Evolutionary conservation across 2,329 filamentous ascomycete genomes (phyloP).

Genomic region (Apiospora marii): DNA sequence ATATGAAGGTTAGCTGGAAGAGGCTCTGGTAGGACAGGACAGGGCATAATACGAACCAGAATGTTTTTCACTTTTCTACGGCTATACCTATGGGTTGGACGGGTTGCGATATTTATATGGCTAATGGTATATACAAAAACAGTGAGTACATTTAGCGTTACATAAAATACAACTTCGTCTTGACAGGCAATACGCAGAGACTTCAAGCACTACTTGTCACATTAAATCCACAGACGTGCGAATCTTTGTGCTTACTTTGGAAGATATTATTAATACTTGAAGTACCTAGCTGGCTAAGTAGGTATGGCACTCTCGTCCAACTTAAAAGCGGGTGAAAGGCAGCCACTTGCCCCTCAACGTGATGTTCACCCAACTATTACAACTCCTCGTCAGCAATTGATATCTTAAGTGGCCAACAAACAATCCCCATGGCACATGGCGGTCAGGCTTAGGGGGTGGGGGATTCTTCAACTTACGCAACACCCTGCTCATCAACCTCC

Average conservation of each 20-base stretch:
- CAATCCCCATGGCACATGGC: neutral
- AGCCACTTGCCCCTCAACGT: slow-evolving; percentile 45
- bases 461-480: slow-evolving; percentile 50
- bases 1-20: slow-evolving; percentile 28
- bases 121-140: neutral
- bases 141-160: neutral
- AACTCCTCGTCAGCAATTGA: slow-evolving; percentile 23
- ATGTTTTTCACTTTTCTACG: neutral
- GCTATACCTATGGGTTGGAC: neutral
- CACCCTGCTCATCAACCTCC: slow-evolving; percentile 85
- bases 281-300: neutral
- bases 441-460: neutral
- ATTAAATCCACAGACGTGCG: neutral
- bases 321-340: slow-evolving; percentile 42
- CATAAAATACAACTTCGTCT: neutral
- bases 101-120: neutral
- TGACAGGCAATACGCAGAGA: neutral
- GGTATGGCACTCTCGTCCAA: neutral
- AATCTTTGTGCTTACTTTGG: neutral
- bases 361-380: slow-evolving; percentile 43
- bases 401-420: too few species aligned
- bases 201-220: neutral
- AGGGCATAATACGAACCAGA: neutral
- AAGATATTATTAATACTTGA: neutral
- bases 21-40: slow-evolving; percentile 11